Conservation (phyloP, 2,329 filamentous ascomycete species). For the Fusarium tanahbumbuense region DNA sequence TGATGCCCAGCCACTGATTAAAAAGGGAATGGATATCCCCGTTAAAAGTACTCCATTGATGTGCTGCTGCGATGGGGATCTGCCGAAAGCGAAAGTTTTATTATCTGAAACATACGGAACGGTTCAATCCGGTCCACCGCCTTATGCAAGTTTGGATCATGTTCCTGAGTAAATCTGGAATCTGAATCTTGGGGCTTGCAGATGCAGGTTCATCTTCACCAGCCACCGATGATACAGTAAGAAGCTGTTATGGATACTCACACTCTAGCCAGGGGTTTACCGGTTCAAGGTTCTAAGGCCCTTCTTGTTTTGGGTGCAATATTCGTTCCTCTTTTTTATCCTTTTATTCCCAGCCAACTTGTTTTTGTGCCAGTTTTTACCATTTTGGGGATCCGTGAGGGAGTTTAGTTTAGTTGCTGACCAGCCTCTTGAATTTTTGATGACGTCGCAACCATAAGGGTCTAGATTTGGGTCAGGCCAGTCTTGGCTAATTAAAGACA, state of each 20-base stretch:
- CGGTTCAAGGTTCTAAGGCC: neutral
- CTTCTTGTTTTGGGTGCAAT: conserved; percentile 3
- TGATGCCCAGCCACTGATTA: conserved; percentile 22
- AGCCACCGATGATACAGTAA: neutral
- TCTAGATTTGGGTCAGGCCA: conserved; percentile 10
- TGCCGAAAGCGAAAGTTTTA: conserved; percentile 19
- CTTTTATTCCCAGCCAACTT: conserved; percentile 23
- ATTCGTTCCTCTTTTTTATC: conserved; percentile 1
- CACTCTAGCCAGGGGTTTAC: neutral
- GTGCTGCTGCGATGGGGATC: conserved; percentile 4
- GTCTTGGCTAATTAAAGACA: conserved; percentile 5
- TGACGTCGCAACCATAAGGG: conserved; percentile 17
- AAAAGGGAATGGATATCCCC: neutral
- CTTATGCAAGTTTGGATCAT: conserved; percentile 10
- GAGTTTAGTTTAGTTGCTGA: neutral
- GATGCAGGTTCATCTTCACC: neutral
- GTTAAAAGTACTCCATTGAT: neutral
- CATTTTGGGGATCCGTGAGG: conserved; percentile 11
- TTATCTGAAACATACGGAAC: conserved; percentile 30
- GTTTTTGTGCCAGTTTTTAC: conserved; percentile 31
- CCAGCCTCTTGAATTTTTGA: conserved; percentile 32
- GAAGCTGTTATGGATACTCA: neutral
- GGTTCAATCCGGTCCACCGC: conserved; percentile 19
- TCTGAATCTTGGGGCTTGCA: neutral
- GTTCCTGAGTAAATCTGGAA: conserved; percentile 25